Evolutionary conservation across 768 basidiomycete species (phyloP).

Genomic region (Tricholoma bakamatsutake): DNA sequence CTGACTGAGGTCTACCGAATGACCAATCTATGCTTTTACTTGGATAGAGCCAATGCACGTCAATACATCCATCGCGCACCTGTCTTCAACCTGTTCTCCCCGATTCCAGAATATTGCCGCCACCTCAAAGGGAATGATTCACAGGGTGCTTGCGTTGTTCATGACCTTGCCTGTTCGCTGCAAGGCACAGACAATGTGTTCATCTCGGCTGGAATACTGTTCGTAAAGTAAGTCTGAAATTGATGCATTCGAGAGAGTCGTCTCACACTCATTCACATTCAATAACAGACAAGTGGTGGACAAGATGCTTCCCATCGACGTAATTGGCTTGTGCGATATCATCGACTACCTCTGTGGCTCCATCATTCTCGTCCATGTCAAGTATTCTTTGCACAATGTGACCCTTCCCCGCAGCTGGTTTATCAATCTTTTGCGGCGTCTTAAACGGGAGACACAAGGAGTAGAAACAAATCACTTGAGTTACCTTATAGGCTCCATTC

Average conservation of each 20-base stretch:
- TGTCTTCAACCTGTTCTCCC: neutral
- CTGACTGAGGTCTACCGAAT: constrained; percentile 18
- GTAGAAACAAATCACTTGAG: constrained; percentile 4
- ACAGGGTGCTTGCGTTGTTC: constrained; percentile 9
- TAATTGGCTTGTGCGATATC: constrained; percentile 44
- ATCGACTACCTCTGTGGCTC: constrained; percentile 43
- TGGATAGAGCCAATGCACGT: neutral
- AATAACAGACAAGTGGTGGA: constrained; percentile 40
- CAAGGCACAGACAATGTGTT: constrained; percentile 21
- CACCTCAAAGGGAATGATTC: neutral
- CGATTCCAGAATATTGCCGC: neutral
- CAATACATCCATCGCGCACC: neutral
- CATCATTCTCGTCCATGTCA: constrained; percentile 26
- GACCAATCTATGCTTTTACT: constrained; percentile 20
- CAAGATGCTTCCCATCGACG: constrained; percentile 31
- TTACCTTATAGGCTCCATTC: constrained; percentile 15
- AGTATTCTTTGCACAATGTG: constrained; percentile 33
- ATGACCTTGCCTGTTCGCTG: constrained; percentile 20
- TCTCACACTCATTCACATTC: neutral
- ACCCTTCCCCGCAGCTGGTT: constrained; percentile 52
- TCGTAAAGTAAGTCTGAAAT: constrained; percentile 31
- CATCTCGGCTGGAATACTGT: constrained; percentile 30
- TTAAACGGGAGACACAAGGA: constrained; percentile 12
- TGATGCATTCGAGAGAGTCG: neutral
- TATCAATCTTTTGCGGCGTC: constrained; percentile 16